Base-by-base conservation (phyloP, 176 grass and related monocot species). In the Leersia perrieri region DNA sequence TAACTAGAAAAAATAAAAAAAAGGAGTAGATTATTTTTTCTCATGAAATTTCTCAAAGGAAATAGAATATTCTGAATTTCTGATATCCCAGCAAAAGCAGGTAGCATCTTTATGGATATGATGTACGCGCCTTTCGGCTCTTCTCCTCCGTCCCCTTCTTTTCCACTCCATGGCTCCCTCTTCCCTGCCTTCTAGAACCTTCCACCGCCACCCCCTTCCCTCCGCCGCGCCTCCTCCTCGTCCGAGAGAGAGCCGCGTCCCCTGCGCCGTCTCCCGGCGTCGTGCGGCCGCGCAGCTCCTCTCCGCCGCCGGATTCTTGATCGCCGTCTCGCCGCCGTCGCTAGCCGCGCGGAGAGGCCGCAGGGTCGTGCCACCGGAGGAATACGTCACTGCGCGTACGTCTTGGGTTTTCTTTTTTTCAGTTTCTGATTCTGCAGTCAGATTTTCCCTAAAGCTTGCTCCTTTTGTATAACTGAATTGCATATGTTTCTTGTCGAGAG, bases 341-440 rank as follows among this genome's bases (percentile, higher is more conserved):
- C 66, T 82, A 15, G 87, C 87, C 16, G 88, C 83, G 5, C 80
- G 86, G 76, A 81, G 86, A 83, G 89, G 82, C 23, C 84, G 92
- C 60, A 75, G 49, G 80, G 77, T n/a, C 14, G 63, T 94, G 1
- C 39, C 73, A 31, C 79, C 32, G 38, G 86, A 91, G 65, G 78
- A 91, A 10, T 94, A 87, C 61, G 29, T 15, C 33, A 81, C 89
- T 60, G 69, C 92, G 35, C 45, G 92, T 91, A 63, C 32, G 89
- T 63, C 4, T 9, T 66, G 34, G 11, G 63, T 55, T 61, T n/a
- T n/a, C n/a, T n/a, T n/a, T n/a, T n/a, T 32, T 33, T 33, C 51
- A 2, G 8, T 80, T 82, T 70, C 66, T 74, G 64, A 11, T 27
- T 86, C 75, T 80, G 20, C 62, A 11, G 30, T 65, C 74, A 39